A percentile compares a stretch with the other conserved stretches of the same genome.
phyloP scores from a whole-genome alignment of 768 basidiomycete species.

The Leccinum subgranulosum region DNA sequence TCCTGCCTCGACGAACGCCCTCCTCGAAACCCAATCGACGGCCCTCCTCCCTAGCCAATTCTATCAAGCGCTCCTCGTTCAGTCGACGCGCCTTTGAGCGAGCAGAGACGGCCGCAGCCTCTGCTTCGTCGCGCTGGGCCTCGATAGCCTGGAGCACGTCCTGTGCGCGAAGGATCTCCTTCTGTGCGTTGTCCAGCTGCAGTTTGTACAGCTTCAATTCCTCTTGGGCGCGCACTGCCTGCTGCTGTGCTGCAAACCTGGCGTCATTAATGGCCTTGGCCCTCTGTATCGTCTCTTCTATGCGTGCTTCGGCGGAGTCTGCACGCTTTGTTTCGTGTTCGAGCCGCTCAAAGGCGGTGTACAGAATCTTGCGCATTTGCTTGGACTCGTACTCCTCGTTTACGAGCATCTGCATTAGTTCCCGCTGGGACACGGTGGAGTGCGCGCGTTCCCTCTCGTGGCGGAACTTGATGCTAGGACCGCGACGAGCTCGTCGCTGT shows the following conservation, averaged over 20 bases:
- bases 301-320: conserved; percentile 32
- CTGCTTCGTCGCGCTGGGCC: conserved; percentile 46
- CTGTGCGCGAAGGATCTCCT: conserved; percentile 56
- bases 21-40: conserved; percentile 49
- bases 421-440: conserved; percentile 25
- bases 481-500: conserved; percentile 17
- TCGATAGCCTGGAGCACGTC: conserved; percentile 48
- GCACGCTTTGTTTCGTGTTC: conserved; percentile 37
- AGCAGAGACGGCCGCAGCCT: conserved; percentile 43
- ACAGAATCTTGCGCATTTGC: conserved; percentile 38
- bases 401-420: conserved; percentile 35
- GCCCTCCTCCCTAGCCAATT: conserved; percentile 54
- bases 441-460: conserved; percentile 35
- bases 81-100: conserved; percentile 45
- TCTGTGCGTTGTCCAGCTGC: conserved; percentile 57
- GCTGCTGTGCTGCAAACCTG: conserved; percentile 28
- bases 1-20: conserved; percentile 40
- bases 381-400: conserved; percentile 40
- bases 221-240: conserved; percentile 35
- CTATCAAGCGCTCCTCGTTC: conserved; percentile 44
- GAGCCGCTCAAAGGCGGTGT: conserved; percentile 36
- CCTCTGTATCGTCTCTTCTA: conserved; percentile 29
- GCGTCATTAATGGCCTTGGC: conserved; percentile 33
- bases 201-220: conserved; percentile 56
- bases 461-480: conserved; percentile 32